Base-by-base conservation (phyloP, 192 early-diverging fungal species). In the Coemansia sp. region DNA sequence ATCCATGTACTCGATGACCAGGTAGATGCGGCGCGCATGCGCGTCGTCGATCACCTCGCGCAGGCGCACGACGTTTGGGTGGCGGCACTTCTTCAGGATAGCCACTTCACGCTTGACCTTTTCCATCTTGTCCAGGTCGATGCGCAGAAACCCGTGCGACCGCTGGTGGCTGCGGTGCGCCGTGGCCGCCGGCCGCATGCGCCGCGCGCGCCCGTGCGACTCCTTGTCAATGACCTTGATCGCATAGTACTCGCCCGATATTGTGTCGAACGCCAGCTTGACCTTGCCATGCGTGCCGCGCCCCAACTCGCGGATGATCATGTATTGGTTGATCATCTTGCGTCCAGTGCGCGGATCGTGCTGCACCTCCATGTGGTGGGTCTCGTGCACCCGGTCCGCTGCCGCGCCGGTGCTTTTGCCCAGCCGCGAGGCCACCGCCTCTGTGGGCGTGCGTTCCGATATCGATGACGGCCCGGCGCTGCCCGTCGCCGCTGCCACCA, bases 291-390 rank as follows among this genome's bases (percentile, higher is more conserved):
- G 93, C 8, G 89, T 88, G 29, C 95, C 95, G 21, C 94, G 79
- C 7, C 95, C 95, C 9, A 98, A 78, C 66, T 95, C 92, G 42
- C 79, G 78, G 8, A 97, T 65, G 8, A 98, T 83, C 79, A 93
- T 87, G 71, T 95, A 98, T 49, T 95, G 83, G 72, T 98, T 98
- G 61, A 98, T 90, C 82, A 90, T 88, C 57, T 98, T 98, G 69
- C 88, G 87, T 14, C 94, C 95, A 1, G 90, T 90, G 34, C 64
- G 70, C 35, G 85, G 83, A 59, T 96, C 91, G 66, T 88, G 85
- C 45, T 90, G 85, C 32, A 91, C 86, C 54, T 84, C 83, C 64
- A 97, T 88, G 32, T 77, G 84, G 45, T 82, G 76, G 2, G 94
- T 97, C 66, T 94, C 93, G 52, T 90, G 85, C 23, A 95, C 89